Base-by-base conservation (phyloP, 305 asterid species). In the Solanum hybrid region DNA sequence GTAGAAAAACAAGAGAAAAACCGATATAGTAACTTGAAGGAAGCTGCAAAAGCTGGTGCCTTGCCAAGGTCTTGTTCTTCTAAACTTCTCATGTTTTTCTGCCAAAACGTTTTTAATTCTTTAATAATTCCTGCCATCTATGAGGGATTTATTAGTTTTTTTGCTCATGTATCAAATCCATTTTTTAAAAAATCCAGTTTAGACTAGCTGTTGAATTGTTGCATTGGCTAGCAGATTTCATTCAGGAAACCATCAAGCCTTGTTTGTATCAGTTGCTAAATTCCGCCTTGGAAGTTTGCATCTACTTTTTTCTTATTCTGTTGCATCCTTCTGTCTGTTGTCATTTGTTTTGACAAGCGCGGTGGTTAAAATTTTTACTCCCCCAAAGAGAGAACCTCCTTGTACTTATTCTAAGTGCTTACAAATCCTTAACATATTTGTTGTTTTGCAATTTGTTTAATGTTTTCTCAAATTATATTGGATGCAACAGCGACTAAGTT, bases 1-100 rank as follows among this genome's bases (percentile, higher is more conserved):
- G 98, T 97, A 73, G 96, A 94, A 64, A 98, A 96, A 90, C 97
- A 97, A 89, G 98, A 95, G 96, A 94, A 92, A 90, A 95, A 97
- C 87, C 93, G 98, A 90, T 69, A 95, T 78, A 91, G 92, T 0
- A 98, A 97, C 94, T 93, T 98, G 92, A 98, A 96, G 89, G 94
- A 95, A 79, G 99, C 99, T 16, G 93, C 93, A 77, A 97, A 97
- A 93, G 97, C 90, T 89, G 99, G 98, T 89, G 96, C 98, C 71
- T 89, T 98, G 92, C 99, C 99, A 89, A 97, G 99, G 99, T 96
- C 89, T 82, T 85, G 75, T 36, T 77, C 9, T 27, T 20, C 88
- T 72, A 32, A 86, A 36, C 32, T 46, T 88, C 78, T 89, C 46
- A 11, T 20, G 31, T 20, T 51, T 82, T 31, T 31, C 88, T 85